Evolutionary conservation across 2,329 filamentous ascomycete genomes (phyloP), one percentile per base, ranked within the genome.

Genomic region (Talaromyces sp.): DNA sequence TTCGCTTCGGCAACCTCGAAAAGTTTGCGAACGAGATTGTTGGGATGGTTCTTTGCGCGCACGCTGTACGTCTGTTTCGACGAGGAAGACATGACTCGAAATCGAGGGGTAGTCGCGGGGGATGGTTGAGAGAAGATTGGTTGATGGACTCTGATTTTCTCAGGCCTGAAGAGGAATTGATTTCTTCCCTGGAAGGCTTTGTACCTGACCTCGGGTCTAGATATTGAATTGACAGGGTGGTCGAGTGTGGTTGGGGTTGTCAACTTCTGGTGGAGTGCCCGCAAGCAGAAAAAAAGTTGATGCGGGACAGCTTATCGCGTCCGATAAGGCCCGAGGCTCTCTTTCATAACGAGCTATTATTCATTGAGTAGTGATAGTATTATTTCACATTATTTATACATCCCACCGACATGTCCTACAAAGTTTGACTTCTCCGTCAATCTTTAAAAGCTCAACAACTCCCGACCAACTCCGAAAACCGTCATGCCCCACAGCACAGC

Each of bases 1-100:
- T 82, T 82, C 59, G 70, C 69, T 60, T 79, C 75, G 4, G 79
- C 80, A 32, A 80, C 74, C 36, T 75, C 66, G 63, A 81, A 81
- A 17, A 82, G 72, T 59, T 71, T 73, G 60, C 70, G 73, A 11
- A 75, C 77, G 39, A 81, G 71, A 1, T 73, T 71, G 65, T 80
- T 80, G 44, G 75, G 70, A 65, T 81, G 78, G 61, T 71, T 73
- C 62, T 70, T 68, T 60, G 74, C 77, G 53, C 78, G 73, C 57
- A 71, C 70, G 52, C 66, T 66, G 63, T 77, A 81, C 19, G 76
- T 69, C 60, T 75, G 67, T 65, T 72, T 69, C 27, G 76, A 80
- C 62, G 73, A 75, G 59, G 78, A 80, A 33, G 78, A 75, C 78
- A 81, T 80, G 62, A 52, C 57, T 27, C 32, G 17, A 22, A 22